Evolutionary conservation across 2,329 filamentous ascomycete genomes (phyloP), one percentile per base, ranked within the genome.

Genomic region (Camptophora hylomeconis): DNA sequence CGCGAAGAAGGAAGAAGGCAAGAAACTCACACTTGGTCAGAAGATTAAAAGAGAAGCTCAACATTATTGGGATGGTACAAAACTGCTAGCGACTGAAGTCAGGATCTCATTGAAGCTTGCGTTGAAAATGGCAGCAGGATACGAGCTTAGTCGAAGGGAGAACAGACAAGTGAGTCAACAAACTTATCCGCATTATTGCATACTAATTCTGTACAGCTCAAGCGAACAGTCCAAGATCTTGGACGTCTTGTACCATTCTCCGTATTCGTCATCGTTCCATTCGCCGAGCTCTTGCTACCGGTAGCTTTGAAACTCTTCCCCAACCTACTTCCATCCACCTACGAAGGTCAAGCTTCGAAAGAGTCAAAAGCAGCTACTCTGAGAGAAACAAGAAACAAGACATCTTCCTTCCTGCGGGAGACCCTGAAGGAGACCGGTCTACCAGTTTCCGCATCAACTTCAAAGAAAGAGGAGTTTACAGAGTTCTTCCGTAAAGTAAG

Each of bases 1-100:
- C 6, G 72, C 80, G 32, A 57, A 56, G 56, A 65, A 74, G 44
- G 78, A 80, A 54, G 75, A 80, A 37, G 69, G 77, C 45, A 83
- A 86, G 63, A 94, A 93, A 52, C 60, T 93, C 57, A 93, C 86
- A 0, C 27, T 95, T 2, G 78, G 74, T 56, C 81, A 95, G 54
- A 92, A 86, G 61, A 75, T 98, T 49, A 98, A 93, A 68, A 86
- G 92, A 55, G 89, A 98, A 57, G 68, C 67, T 9, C 73, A 77
- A 38, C 89, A 98, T 56, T 98, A 98, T 61, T 95, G 89, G 87
- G 89, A 98, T 57, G 89, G 89, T 36, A 95, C 84, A 16, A 98
- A 98, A 59, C 66, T 98, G 47, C 65, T 98, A 43, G 86, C 78
- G 13, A 80, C 83, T 2, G 89, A 98, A 59, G 75, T 95, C 51